phyloP scores from a whole-genome alignment of 192 early-diverging fungal species.

The Paraglomus occultum region DNA sequence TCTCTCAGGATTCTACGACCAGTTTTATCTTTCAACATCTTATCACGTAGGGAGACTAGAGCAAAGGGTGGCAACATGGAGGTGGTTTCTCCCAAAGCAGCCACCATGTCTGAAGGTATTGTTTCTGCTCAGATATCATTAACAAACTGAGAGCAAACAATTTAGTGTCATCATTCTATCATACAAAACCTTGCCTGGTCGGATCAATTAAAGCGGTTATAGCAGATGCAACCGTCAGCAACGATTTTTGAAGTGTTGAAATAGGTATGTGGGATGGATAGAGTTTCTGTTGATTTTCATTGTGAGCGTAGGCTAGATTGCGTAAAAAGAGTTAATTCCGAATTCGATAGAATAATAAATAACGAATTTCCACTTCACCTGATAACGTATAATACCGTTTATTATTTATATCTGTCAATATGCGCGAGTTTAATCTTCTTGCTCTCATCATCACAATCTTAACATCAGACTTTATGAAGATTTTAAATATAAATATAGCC shows the following conservation, averaged over 20 bases:
- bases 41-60: slow-evolving; percentile 66
- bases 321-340: too few species aligned
- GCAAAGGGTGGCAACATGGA: slow-evolving; percentile 47
- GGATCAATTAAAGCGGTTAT: slow-evolving; percentile 77
- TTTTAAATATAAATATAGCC: too few species aligned
- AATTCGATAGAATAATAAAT: too few species aligned
- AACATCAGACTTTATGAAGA: too few species aligned
- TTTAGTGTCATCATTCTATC: neutral
- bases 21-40: slow-evolving; percentile 70
- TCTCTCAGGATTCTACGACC: slow-evolving; percentile 85
- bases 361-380: too few species aligned
- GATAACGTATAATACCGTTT: too few species aligned
- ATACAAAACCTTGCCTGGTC: slow-evolving; percentile 56
- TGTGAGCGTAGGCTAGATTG: too few species aligned
- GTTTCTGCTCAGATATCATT: neutral
- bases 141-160: neutral
- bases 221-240: slow-evolving; percentile 74
- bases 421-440: too few species aligned
- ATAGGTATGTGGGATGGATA: slow-evolving; percentile 30
- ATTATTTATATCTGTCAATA: too few species aligned
- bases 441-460: too few species aligned
- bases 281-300: too few species aligned
- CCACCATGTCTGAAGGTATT: slow-evolving; percentile 70
- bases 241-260: slow-evolving; percentile 56
- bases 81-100: slow-evolving; percentile 88